These are phyloP conservation scores for Botrytis paeoniae DNA, from an alignment of 2,329 filamentous ascomycete species.

Conservation along the genomic window DNA sequence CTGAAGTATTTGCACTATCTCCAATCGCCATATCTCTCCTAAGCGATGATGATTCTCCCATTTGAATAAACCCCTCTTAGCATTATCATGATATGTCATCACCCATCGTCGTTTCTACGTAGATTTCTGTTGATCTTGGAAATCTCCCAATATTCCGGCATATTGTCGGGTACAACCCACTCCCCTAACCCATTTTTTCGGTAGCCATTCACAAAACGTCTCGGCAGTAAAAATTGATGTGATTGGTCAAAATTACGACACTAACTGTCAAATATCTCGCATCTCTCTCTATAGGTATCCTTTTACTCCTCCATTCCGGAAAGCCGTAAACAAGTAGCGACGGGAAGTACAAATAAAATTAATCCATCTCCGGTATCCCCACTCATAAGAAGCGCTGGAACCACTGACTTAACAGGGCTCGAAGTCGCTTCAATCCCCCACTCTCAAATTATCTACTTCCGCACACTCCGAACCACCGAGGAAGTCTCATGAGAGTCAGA, in stretches of 20 bases:
- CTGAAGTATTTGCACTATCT: neutral
- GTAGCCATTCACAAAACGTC: neutral
- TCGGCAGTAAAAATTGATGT: neutral
- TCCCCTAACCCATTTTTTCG: neutral
- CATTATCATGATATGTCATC: neutral
- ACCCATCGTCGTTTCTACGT: neutral
- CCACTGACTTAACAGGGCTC: neutral
- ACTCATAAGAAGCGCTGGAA: conserved; percentile 6
- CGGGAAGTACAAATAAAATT: neutral
- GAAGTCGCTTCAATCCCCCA: neutral
- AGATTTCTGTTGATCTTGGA: neutral
- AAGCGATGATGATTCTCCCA: neutral
- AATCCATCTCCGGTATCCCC: neutral
- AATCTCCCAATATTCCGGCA: neutral
- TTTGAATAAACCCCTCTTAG: neutral
- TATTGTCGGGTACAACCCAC: neutral
- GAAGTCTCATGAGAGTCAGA: neutral
- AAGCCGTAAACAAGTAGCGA: neutral
- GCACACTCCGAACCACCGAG: neutral
- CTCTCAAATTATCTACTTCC: neutral
- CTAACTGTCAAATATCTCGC: neutral
- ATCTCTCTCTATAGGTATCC: neutral
- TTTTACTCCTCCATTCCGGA: neutral
- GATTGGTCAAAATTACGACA: neutral
- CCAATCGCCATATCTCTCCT: neutral